A percentile compares a stretch with the other conserved stretches of the same genome.
phyloP scores from a whole-genome alignment of 1,139 yeast species.

The Yamadazyma blattariae region DNA sequence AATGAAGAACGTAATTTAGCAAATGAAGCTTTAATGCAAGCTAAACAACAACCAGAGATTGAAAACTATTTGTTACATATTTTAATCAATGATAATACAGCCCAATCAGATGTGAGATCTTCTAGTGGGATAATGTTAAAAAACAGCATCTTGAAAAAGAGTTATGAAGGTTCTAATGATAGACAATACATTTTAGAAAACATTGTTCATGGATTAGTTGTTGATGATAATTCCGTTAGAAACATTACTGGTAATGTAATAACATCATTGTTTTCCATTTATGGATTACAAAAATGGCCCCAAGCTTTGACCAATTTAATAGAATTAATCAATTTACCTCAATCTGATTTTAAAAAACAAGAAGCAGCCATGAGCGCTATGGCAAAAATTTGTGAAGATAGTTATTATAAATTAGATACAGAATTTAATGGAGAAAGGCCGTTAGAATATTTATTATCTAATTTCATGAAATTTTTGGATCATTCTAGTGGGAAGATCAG shows the following conservation, averaged over 20 bases:
- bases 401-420: constrained; percentile 53
- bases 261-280: constrained; percentile 72
- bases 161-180: constrained; percentile 22
- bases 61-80: constrained; percentile 75
- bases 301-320: constrained; percentile 65
- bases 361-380: constrained; percentile 79
- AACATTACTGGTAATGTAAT: constrained; percentile 90
- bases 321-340: constrained; percentile 44
- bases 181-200: constrained; percentile 59
- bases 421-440: constrained; percentile 69
- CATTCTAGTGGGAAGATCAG: constrained; percentile 47
- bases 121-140: constrained; percentile 87
- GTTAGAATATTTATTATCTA: constrained; percentile 62
- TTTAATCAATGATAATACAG: constrained; percentile 50
- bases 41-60: constrained; percentile 68
- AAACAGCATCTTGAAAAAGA: constrained; percentile 54
- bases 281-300: constrained; percentile 76
- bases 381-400: constrained; percentile 86
- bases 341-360: constrained; percentile 35
- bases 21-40: constrained; percentile 63
- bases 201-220: constrained; percentile 67
- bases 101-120: constrained; percentile 65
- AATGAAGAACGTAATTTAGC: constrained; percentile 57
- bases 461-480: constrained; percentile 53
- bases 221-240: constrained; percentile 59